Evolutionary conservation across 306 rosid genomes (phyloP).

Genomic region (Trifolium fragiferum): DNA sequence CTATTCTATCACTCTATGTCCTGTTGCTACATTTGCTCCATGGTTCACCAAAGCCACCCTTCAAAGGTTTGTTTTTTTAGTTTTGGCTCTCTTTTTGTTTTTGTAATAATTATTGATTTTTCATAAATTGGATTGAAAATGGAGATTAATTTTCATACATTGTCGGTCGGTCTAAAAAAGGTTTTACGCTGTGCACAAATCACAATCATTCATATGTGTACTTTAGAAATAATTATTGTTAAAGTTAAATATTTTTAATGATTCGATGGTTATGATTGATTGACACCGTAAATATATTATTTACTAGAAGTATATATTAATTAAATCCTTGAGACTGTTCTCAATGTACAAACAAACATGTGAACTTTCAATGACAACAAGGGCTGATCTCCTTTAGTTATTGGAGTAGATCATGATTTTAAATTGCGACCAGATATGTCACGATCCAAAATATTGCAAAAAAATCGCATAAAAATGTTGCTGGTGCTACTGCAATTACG

Average conservation of each 20-base stretch:
- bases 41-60: slow-evolving; percentile 99
- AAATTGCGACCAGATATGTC: not conserved
- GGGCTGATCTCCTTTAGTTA: slow-evolving; percentile 10
- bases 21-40: slow-evolving; percentile 57
- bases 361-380: slow-evolving; percentile 29
- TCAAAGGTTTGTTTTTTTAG: slow-evolving; percentile 56
- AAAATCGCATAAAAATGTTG: not conserved
- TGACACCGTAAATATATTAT: not conserved
- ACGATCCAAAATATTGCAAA: not conserved
- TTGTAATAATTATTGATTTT: slow-evolving; percentile 6
- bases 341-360: slow-evolving; percentile 11
- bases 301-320: not conserved
- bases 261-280: not conserved
- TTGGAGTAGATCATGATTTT: not conserved
- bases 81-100: slow-evolving; percentile 6
- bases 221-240: not conserved
- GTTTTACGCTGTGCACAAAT: not conserved
- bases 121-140: slow-evolving; percentile 24
- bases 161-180: not conserved
- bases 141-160: not conserved
- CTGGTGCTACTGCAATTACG: not conserved
- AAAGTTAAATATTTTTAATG: not conserved
- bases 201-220: not conserved
- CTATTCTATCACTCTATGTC: slow-evolving; percentile 82
- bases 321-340: slow-evolving; percentile 13